Conservation (phyloP, 2,329 filamentous ascomycete species). For the Verticillium isaacii region DNA sequence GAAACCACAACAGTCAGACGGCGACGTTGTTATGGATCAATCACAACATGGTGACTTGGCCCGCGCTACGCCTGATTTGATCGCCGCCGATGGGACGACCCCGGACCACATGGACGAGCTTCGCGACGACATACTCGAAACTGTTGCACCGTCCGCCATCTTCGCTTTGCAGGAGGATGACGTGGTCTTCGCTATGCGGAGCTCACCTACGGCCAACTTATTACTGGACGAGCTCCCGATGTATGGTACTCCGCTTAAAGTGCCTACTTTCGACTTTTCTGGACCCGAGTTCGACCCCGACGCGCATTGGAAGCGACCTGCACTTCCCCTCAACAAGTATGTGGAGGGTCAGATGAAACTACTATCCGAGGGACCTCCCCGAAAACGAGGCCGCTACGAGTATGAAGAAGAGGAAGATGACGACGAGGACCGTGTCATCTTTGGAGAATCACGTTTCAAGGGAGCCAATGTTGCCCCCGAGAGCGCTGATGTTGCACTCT, state of each 20-base stretch:
- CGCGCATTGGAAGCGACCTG: constrained; percentile 68
- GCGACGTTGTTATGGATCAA: constrained; percentile 28
- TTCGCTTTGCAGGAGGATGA: constrained; percentile 81
- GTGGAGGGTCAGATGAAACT: constrained; percentile 76
- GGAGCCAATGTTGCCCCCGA: constrained; percentile 55
- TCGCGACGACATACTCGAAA: constrained; percentile 37
- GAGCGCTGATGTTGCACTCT: constrained; percentile 76
- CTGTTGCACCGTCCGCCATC: constrained; percentile 68
- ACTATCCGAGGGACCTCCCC: constrained; percentile 57
- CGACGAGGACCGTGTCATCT: constrained; percentile 36
- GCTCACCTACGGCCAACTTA: constrained; percentile 69
- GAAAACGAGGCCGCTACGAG: constrained; percentile 77
- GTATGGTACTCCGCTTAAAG: constrained; percentile 61
- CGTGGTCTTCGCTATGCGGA: constrained; percentile 72
- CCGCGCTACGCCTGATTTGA: constrained; percentile 62
- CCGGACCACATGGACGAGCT: constrained; percentile 37
- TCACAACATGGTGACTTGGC: constrained; percentile 25
- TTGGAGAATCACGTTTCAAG: constrained; percentile 22
- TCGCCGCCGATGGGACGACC: constrained; percentile 60
- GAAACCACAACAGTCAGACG: constrained; percentile 21
- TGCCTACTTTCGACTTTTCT: constrained; percentile 53
- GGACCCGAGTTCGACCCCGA: constrained; percentile 61
- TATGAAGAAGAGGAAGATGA: constrained; percentile 71
- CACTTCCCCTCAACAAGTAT: constrained; percentile 81
- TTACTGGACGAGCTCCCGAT: constrained; percentile 77